Evolutionary conservation across 495 filamentous ascomycete species (phyloP).

Genomic region (Penicillium mononematosum): DNA sequence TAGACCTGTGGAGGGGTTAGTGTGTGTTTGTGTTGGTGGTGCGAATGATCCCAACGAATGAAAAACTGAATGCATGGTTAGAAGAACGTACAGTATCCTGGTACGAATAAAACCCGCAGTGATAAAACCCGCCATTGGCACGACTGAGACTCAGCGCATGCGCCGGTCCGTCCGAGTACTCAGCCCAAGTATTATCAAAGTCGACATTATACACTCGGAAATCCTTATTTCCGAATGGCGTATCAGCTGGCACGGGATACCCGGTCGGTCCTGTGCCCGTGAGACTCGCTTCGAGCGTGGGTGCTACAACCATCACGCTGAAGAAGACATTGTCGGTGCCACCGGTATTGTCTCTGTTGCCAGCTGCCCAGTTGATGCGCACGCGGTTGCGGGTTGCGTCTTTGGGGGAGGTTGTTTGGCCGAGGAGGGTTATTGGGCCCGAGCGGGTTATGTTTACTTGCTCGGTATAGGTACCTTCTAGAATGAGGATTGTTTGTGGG

Average conservation of each 20-base stretch:
- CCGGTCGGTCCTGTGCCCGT: conserved; percentile 57
- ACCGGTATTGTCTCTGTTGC: conserved; percentile 45
- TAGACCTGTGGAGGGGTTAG: conserved; percentile 42
- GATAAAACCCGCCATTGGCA: conserved; percentile 60
- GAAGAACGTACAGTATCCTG: conserved; percentile 53
- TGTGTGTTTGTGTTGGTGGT: not conserved
- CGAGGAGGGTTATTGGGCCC: conserved; percentile 55
- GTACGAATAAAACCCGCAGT: conserved; percentile 56
- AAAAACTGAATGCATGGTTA: not conserved
- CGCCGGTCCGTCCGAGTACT: conserved; percentile 53
- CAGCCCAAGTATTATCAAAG: conserved; percentile 55
- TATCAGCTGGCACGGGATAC: conserved; percentile 53
- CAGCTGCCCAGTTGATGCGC: conserved; percentile 49
- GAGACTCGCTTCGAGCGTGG: conserved; percentile 54
- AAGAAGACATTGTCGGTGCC: conserved; percentile 57
- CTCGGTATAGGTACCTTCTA: conserved; percentile 55
- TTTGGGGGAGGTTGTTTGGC: conserved; percentile 44
- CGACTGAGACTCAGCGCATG: conserved; percentile 54
- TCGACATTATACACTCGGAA: conserved; percentile 62
- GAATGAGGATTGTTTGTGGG: conserved; percentile 53
- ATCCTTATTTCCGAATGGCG: conserved; percentile 56
- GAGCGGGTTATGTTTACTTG: conserved; percentile 60
- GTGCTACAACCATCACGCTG: conserved; percentile 53
- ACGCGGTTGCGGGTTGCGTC: conserved; percentile 46
- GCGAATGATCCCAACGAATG: not conserved